phyloP scores from a whole-genome alignment of 2,329 filamentous ascomycete species.

The Neurospora sp. region DNA sequence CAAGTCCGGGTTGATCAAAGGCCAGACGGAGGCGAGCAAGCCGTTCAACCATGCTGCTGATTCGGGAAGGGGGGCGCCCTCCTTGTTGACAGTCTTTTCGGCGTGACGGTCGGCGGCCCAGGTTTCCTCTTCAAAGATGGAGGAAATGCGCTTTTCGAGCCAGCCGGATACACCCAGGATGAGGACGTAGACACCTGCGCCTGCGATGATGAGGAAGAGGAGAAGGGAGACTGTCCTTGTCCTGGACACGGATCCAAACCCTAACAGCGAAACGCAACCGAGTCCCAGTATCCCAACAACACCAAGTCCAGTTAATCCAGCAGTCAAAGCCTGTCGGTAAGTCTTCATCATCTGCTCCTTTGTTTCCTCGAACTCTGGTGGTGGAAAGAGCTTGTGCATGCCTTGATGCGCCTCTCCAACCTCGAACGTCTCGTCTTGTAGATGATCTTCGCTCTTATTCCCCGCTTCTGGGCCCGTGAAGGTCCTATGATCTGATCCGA shows the following conservation, averaged over 20 bases:
- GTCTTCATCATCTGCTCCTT: conserved; percentile 22
- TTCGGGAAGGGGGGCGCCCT: conserved; percentile 45
- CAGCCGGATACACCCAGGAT: conserved; percentile 45
- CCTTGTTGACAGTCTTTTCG: conserved; percentile 34
- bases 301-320: conserved; percentile 26
- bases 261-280: conserved; percentile 11
- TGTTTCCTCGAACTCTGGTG: conserved; percentile 36
- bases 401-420: conserved; percentile 30
- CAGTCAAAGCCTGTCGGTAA: conserved; percentile 26
- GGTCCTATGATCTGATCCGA: conserved; percentile 27
- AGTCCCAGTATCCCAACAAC: conserved; percentile 19
- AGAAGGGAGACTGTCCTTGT: neutral
- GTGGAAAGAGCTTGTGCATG: conserved; percentile 36
- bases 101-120: conserved; percentile 55
- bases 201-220: neutral
- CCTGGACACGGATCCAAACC: neutral
- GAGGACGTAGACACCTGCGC: conserved; percentile 23
- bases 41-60: conserved; percentile 66
- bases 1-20: conserved; percentile 65
- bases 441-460: conserved; percentile 30
- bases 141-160: conserved; percentile 50
- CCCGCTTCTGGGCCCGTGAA: conserved; percentile 28
- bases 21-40: conserved; percentile 59
- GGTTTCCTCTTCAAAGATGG: conserved; percentile 57
- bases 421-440: conserved; percentile 26